These are phyloP conservation scores for Hypoxylon crocopeplum DNA, from an alignment of 495 filamentous ascomycete genomes.

Conservation along the genomic window DNA sequence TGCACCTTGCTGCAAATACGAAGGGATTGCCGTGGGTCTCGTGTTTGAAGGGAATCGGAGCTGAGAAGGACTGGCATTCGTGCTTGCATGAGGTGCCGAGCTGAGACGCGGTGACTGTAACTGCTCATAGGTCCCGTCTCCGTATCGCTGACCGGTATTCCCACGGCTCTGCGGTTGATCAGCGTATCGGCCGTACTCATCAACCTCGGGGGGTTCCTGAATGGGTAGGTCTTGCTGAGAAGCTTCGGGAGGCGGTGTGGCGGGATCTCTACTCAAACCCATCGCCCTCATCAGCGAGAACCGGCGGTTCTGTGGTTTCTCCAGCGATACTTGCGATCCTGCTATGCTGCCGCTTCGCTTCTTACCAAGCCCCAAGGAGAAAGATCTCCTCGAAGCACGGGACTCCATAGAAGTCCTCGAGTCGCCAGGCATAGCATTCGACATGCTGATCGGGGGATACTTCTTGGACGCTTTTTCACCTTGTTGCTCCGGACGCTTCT, in stretches of 20 bases:
- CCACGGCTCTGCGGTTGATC: conserved; percentile 42
- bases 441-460: conserved; percentile 84
- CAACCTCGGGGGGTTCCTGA: conserved; percentile 52
- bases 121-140: conserved; percentile 53
- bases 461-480: conserved; percentile 57
- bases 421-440: conserved; percentile 61
- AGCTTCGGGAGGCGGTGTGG: conserved; percentile 40
- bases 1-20: conserved; percentile 52
- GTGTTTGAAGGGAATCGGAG: conserved; percentile 32
- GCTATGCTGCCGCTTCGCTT: conserved; percentile 69
- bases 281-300: conserved; percentile 79
- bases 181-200: conserved; percentile 49
- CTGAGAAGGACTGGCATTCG: conserved; percentile 38
- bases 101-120: conserved; percentile 39
- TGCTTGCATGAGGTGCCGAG: conserved; percentile 26
- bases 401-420: conserved; percentile 81
- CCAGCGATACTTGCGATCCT: conserved; percentile 58
- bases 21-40: conserved; percentile 44
- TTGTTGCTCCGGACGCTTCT: conserved; percentile 51
- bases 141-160: conserved; percentile 41
- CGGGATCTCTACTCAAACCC: conserved; percentile 57
- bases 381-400: conserved; percentile 69
- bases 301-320: conserved; percentile 61
- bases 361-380: conserved; percentile 74
- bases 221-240: conserved; percentile 56